Evolutionary conservation across 768 basidiomycete species (phyloP).

Genomic region (Paxillus rubicundulus): DNA sequence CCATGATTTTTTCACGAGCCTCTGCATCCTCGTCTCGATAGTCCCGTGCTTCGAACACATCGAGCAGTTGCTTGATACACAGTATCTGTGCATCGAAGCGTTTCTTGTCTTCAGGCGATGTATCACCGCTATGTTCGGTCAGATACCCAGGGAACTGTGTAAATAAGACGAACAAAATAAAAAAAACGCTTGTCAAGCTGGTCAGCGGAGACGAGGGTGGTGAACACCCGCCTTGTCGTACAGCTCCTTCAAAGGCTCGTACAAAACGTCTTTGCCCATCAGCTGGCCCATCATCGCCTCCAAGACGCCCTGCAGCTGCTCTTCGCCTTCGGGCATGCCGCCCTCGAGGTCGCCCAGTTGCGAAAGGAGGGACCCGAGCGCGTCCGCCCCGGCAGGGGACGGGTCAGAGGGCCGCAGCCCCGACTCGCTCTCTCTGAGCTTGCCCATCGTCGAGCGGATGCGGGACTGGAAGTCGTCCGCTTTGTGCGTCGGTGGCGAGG

Average conservation of each 20-base stretch:
- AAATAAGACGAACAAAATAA: too few relatives aligned
- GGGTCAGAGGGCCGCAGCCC: conserved; percentile 21
- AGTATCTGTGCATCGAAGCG: conserved; percentile 62
- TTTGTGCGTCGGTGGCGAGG: conserved; percentile 8
- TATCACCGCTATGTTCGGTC: conserved; percentile 45
- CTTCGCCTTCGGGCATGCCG: conserved; percentile 40
- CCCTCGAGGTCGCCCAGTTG: conserved; percentile 38
- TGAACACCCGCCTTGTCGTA: conserved; percentile 22
- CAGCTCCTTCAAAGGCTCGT: conserved; percentile 84
- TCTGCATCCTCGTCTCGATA: conserved; percentile 57
- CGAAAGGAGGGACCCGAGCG: conserved; percentile 53
- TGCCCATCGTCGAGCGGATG: conserved; percentile 71
- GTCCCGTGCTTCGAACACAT: conserved; percentile 58
- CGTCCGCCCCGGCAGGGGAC: conserved; percentile 24
- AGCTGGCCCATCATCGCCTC: conserved; percentile 55
- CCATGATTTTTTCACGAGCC: conserved; percentile 48
- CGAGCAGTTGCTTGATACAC: conserved; percentile 57
- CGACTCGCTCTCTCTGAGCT: conserved; percentile 66
- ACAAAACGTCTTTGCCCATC: conserved; percentile 47
- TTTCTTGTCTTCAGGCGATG: conserved; percentile 57
- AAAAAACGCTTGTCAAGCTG: conserved; percentile 4
- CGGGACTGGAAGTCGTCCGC: conserved; percentile 60
- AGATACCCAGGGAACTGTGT: conserved; percentile 78
- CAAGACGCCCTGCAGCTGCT: conserved; percentile 62
- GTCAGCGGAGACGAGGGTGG: not conserved